Evolutionary conservation across 805 yeast species (phyloP).

Genomic region (Pichia manshurica): DNA sequence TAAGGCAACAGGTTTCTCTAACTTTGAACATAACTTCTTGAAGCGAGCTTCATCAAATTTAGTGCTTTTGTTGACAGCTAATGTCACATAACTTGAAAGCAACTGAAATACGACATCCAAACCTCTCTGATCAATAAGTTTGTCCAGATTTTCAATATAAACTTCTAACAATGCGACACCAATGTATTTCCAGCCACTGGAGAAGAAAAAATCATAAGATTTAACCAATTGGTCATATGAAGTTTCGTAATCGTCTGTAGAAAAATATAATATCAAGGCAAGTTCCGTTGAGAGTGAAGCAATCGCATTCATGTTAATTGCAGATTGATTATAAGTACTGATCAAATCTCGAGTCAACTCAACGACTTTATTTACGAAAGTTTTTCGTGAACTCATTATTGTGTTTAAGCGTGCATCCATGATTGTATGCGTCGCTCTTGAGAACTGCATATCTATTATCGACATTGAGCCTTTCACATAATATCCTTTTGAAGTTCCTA

Average conservation of each 20-base stretch:
- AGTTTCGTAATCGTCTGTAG: constrained; percentile 44
- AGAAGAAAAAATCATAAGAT: constrained; percentile 61
- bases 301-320: constrained; percentile 53
- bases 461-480: constrained; percentile 29
- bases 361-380: constrained; percentile 40
- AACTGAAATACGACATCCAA: constrained; percentile 25
- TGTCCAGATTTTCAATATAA: constrained; percentile 63
- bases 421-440: constrained; percentile 7
- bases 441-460: constrained; percentile 7
- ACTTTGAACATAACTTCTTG: not conserved
- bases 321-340: constrained; percentile 44
- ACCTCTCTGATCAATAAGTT: constrained; percentile 24
- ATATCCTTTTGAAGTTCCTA: constrained; percentile 31
- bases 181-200: constrained; percentile 70
- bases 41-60: constrained; percentile 6
- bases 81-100: constrained; percentile 35
- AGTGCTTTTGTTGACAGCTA: constrained; percentile 23
- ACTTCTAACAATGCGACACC: constrained; percentile 61
- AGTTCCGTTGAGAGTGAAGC: constrained; percentile 74
- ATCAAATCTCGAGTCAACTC: constrained; percentile 52
- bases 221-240: constrained; percentile 61
- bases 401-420: constrained; percentile 18
- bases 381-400: constrained; percentile 28
- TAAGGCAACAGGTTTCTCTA: constrained; percentile 3
- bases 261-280: constrained; percentile 53